These are phyloP conservation scores for Sporisorium graminicola DNA, from an alignment of 1,284 basidiomycete species.

Conservation along the genomic window DNA sequence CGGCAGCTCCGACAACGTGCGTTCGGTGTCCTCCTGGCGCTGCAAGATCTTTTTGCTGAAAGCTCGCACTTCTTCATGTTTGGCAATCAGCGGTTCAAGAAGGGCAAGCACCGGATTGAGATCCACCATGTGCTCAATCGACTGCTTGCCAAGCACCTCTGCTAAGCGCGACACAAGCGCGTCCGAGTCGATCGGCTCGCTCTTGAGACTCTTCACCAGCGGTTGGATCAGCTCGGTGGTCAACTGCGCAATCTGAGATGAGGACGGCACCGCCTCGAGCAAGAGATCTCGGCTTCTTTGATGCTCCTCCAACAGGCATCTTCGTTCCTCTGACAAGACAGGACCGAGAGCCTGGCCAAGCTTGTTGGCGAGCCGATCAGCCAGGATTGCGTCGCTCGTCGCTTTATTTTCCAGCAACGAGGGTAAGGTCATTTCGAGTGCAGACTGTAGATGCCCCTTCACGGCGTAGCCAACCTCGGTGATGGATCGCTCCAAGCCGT, in stretches of 20 bases:
- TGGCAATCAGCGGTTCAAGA: constrained; percentile 57
- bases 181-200: constrained; percentile 51
- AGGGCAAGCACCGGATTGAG: constrained; percentile 59
- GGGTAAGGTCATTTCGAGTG: constrained; percentile 39
- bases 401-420: constrained; percentile 43
- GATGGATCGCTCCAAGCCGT: constrained; percentile 25
- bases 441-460: constrained; percentile 31
- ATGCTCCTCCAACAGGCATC: constrained; percentile 25
- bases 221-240: constrained; percentile 42
- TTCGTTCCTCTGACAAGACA: constrained; percentile 31
- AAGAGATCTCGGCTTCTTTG: constrained; percentile 25
- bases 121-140: constrained; percentile 59
- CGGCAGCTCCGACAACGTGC: constrained; percentile 50
- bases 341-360: constrained; percentile 30
- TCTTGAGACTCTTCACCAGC: constrained; percentile 44
- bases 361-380: constrained; percentile 30
- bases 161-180: constrained; percentile 35
- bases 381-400: constrained; percentile 11
- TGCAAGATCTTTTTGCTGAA: constrained; percentile 49
- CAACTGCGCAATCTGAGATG: constrained; percentile 35
- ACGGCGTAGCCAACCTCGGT: constrained; percentile 18
- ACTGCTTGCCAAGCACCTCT: constrained; percentile 55
- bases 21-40: constrained; percentile 56
- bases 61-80: constrained; percentile 51
- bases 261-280: constrained; percentile 18